Base-by-base conservation (phyloP, 208 protist species). In the Crithidia bombi region DNA sequence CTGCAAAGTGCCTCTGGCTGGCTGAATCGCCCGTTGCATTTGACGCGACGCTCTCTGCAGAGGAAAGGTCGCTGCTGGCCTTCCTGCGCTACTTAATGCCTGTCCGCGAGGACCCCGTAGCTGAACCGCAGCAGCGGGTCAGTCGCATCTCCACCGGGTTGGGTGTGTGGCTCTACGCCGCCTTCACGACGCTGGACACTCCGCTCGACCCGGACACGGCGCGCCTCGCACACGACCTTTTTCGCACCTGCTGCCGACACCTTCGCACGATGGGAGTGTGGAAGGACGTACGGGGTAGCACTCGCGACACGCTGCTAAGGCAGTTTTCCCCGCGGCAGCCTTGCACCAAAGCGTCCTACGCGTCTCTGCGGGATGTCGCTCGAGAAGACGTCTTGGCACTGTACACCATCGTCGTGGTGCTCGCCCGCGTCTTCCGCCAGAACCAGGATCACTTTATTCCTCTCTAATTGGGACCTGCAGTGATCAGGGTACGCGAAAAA, bases 161-260 rank as follows among this genome's bases (percentile, higher is more conserved):
- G 41, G 86, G 90, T 1, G 69, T 86, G 68, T 95, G 90, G 87
- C 62, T 92, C 35, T 83, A 89, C 30, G 73, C 81, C 10, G 77
- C 73, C 21, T 77, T 90, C n/a, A 64, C 69, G 47, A 78, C 79
- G 10, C 65, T 95, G 4, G 90, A 95, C 63, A 83, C 75, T 14
- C 90, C 87, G 26, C 78, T 95, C 0, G 87, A 95, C 47, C 87
- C 90, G 2, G 87, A 95, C 68, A 86, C 87, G 30, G 87, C 92
- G 47, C 81, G 87, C 25, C 73, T 93, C 11, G 83, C 82, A 5
- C 81, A 92, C 63, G 75, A 85, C 25, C 69, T 92, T 2, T 95
- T 95, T 65, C 77, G 81, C 28, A 78, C 65, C 1, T 83, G 73
- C 63, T 95, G 90, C 63, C 72, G 79, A 19, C 86, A 93, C 28